These are phyloP conservation scores for Sabuloglossum arenarium DNA, from an alignment of 495 filamentous ascomycete species.

Conservation along the genomic window DNA sequence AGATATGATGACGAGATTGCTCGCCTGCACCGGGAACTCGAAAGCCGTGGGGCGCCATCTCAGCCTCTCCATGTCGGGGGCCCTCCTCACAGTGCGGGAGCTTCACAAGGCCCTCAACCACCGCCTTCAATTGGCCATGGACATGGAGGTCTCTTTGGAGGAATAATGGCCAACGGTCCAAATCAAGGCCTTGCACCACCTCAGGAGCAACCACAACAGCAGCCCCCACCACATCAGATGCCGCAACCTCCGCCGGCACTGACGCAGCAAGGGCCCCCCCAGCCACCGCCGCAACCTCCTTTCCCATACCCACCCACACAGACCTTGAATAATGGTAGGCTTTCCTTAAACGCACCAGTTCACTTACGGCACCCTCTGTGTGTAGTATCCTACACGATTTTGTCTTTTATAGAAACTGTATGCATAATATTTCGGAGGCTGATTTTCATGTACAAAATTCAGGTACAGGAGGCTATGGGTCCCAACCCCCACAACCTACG, in stretches of 20 bases:
- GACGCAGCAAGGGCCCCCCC: constrained; percentile 3
- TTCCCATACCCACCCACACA: constrained; percentile 19
- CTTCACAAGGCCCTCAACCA: constrained; percentile 52
- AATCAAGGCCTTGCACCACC: constrained; percentile 73
- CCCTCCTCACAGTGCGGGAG: constrained; percentile 49
- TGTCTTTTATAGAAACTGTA: not conserved
- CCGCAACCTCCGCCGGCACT: not conserved
- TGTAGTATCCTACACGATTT: not conserved
- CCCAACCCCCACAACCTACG: constrained; percentile 60
- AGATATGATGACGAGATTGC: constrained; percentile 90
- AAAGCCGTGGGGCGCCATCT: constrained; percentile 57
- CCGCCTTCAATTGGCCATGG: constrained; percentile 84
- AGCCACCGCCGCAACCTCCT: not conserved
- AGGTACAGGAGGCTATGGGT: constrained; percentile 29
- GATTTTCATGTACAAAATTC: not conserved
- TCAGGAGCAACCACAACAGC: constrained; percentile 20
- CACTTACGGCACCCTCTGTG: not conserved
- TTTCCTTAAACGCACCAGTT: constrained; percentile 9
- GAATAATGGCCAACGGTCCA: constrained; percentile 83
- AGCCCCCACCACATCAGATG: constrained; percentile 20
- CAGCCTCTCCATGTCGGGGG: constrained; percentile 40
- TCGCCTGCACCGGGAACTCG: constrained; percentile 71
- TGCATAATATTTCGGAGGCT: not conserved
- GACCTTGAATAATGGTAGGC: constrained; percentile 39
- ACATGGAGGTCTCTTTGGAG: constrained; percentile 76